phyloP scores from a whole-genome alignment of 2,329 filamentous ascomycete genomes.

The Rachicladosporium sp. region DNA sequence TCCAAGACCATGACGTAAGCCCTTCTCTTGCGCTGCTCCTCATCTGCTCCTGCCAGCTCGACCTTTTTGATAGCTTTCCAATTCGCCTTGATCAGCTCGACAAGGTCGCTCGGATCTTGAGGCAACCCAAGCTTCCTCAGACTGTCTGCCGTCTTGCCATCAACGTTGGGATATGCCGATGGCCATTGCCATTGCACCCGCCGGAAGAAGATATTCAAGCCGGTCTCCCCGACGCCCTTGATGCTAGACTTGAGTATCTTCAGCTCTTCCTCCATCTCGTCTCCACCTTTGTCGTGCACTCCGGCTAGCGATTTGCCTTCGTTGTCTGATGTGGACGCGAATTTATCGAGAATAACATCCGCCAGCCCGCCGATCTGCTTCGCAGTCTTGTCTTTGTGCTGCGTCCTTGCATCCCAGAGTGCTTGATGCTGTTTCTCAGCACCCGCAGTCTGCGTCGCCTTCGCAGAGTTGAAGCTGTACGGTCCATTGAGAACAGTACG shows the following conservation, averaged over 20 bases:
- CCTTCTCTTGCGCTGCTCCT: constrained; percentile 24
- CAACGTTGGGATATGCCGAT: constrained; percentile 28
- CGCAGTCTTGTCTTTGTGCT: constrained; percentile 36
- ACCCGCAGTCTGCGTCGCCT: constrained; percentile 25
- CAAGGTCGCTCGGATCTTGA: constrained; percentile 22
- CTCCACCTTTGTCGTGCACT: constrained; percentile 21
- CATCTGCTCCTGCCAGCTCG: constrained; percentile 19
- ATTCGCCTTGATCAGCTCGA: constrained; percentile 22
- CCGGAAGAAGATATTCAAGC: constrained; percentile 31
- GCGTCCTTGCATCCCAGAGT: constrained; percentile 30
- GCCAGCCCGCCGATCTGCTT: constrained; percentile 26
- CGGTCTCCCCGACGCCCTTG: constrained; percentile 30
- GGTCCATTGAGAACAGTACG: constrained; percentile 34
- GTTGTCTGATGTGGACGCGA: constrained; percentile 19
- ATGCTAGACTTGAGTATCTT: constrained; percentile 23
- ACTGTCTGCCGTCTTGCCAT: constrained; percentile 23
- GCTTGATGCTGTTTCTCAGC: constrained; percentile 27
- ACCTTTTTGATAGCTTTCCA: constrained; percentile 24
- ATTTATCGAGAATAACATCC: constrained; percentile 22
- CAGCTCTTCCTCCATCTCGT: constrained; percentile 19
- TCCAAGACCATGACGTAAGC: constrained; percentile 30
- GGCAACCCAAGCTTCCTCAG: constrained; percentile 27
- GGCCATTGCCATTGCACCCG: constrained; percentile 30
- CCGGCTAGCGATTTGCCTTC: constrained; percentile 21
- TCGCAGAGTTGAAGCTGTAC: constrained; percentile 26